Percentiles rank a stretch among this genome's conserved stretches.
Evolutionary conservation across 176 grass and related monocot genomes (phyloP).

Genomic region (Oropetium thomaeum): DNA sequence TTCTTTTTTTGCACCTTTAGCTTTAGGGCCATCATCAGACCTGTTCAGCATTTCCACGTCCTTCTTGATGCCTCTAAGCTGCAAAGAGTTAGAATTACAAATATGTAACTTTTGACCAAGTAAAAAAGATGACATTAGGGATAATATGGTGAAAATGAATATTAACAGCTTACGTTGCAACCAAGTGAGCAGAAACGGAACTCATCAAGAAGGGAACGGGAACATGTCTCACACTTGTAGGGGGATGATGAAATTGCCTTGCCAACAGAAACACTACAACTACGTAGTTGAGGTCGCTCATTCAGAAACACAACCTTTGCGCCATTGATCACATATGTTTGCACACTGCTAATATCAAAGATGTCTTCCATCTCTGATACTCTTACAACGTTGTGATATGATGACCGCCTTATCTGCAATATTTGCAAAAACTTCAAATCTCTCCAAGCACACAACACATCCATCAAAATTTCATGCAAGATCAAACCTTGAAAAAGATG

Average conservation of each 20-base stretch:
- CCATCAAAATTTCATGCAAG: background rate
- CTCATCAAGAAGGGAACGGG: background rate
- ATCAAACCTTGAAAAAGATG: background rate
- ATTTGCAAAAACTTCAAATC: background rate
- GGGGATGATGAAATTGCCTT: background rate
- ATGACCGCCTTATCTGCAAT: constrained; percentile 55
- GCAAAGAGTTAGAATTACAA: background rate
- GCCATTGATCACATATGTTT: constrained; percentile 73
- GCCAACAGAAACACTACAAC: background rate
- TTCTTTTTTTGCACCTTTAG: background rate
- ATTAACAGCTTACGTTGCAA: background rate
- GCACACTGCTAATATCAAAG: constrained; percentile 51
- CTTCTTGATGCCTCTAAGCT: constrained; percentile 47
- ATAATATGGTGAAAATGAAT: background rate
- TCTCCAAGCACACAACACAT: too few species aligned
- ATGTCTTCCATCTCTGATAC: constrained; percentile 52
- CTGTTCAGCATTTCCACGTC: constrained; percentile 21
- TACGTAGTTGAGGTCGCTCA: constrained; percentile 38
- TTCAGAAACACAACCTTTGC: constrained; percentile 61
- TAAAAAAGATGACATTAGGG: too few species aligned
- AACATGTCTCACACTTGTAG: background rate
- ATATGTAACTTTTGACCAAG: background rate
- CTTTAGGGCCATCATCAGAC: background rate
- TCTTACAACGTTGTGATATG: constrained; percentile 62
- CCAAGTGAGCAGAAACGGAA: background rate